phyloP scores from a whole-genome alignment of 306 rosid genomes.

The Prunus dulcis region DNA sequence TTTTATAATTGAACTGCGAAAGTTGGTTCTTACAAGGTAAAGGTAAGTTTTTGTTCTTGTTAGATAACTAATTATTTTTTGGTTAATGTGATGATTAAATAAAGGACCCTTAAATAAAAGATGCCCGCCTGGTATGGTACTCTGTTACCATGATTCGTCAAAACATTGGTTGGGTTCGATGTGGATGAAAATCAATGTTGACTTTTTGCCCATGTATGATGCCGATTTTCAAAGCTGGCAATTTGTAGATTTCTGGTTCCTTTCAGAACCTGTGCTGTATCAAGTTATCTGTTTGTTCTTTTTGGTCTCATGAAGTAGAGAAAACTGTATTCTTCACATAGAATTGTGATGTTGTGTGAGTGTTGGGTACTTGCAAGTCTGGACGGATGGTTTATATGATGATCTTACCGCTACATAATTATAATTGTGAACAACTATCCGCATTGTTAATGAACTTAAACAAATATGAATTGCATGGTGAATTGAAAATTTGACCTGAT shows the following conservation, averaged over 20 bases:
- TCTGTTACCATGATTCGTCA: neutral
- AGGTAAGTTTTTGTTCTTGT: neutral
- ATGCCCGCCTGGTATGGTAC: no score
- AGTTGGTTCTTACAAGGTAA: neutral
- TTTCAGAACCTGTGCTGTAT: neutral
- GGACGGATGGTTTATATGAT: neutral
- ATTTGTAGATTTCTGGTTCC: neutral
- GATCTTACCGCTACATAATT: neutral
- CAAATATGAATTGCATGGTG: neutral
- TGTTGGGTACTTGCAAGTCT: neutral
- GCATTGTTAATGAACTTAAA: neutral
- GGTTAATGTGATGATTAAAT: neutral
- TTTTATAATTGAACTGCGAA: neutral
- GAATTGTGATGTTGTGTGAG: neutral
- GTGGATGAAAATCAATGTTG: neutral
- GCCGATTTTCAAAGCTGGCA: neutral
- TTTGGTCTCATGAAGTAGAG: neutral
- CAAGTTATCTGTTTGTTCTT: neutral
- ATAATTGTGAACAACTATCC: neutral
- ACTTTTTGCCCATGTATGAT: neutral
- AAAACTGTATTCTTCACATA: neutral
- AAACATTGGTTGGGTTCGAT: neutral
- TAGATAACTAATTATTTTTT: neutral
- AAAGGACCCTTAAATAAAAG: no score
- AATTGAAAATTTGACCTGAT: conserved; percentile 1